Evolutionary conservation across 306 rosid genomes (phyloP).

Genomic region (Pueraria montana): DNA sequence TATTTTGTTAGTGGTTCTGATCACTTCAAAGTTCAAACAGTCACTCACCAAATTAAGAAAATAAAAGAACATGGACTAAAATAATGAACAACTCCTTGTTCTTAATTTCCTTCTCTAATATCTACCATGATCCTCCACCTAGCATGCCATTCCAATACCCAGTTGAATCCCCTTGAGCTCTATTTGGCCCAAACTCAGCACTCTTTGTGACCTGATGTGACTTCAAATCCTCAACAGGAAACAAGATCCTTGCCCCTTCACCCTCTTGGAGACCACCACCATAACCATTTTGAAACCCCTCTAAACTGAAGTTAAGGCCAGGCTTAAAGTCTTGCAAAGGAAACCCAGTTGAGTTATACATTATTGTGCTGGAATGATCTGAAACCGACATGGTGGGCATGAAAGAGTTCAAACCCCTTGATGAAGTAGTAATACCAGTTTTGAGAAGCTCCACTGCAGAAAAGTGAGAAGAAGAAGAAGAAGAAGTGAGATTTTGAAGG

Average conservation of each 20-base stretch:
- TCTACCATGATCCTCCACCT: slow-evolving; percentile 93
- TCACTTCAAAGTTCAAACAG: slow-evolving; percentile 57
- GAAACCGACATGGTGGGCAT: slow-evolving; percentile 50
- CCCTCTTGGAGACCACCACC: slow-evolving; percentile 57
- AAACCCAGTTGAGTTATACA: slow-evolving; percentile 64
- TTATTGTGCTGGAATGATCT: slow-evolving; percentile 29
- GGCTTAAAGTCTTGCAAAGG: slow-evolving; percentile 74
- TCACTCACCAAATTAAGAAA: slow-evolving; percentile 46
- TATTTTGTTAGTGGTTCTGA: slow-evolving; percentile 62
- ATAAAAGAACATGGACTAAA: neutral
- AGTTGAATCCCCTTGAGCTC: slow-evolving; percentile 66
- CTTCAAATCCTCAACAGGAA: slow-evolving; percentile 79
- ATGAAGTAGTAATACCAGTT: slow-evolving; percentile 58
- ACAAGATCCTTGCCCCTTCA: slow-evolving; percentile 76
- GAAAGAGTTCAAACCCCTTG: slow-evolving; percentile 74
- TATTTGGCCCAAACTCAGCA: slow-evolving; percentile 59
- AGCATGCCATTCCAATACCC: slow-evolving; percentile 91
- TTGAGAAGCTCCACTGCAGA: slow-evolving; percentile 28
- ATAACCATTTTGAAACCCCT: slow-evolving; percentile 73
- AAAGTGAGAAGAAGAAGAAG: slow-evolving; percentile 44
- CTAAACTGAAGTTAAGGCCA: slow-evolving; percentile 69
- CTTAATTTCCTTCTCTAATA: slow-evolving; percentile 4
- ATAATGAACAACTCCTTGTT: slow-evolving; percentile 39
- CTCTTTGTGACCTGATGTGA: slow-evolving; percentile 56
- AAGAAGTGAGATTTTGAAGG: slow-evolving; percentile 50